These are phyloP conservation scores for Gossypium herbaceum DNA, from an alignment of 345 rosid genomes.

Conservation along the genomic window DNA sequence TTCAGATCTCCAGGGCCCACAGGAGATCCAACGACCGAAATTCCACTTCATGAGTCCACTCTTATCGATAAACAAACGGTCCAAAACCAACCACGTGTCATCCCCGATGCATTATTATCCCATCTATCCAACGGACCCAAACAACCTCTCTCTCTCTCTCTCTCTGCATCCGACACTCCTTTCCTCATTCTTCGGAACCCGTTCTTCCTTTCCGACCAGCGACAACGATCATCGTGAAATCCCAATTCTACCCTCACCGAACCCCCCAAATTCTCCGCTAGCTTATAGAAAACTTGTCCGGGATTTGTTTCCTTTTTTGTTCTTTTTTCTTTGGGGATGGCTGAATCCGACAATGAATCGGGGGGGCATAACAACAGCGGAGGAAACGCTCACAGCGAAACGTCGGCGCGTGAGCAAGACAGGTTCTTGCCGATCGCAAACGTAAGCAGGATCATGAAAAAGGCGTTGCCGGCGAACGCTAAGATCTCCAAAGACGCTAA, in stretches of 20 bases:
- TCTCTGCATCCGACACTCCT: slow-evolving; percentile 2
- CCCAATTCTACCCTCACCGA: slow-evolving; percentile 2
- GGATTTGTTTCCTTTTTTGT: background rate
- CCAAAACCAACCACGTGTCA: slow-evolving; percentile 44
- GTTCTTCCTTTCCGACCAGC: slow-evolving; percentile 9
- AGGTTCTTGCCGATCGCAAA: slow-evolving; percentile 60
- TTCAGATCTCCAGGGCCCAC: slow-evolving; percentile 11
- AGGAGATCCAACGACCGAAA: slow-evolving; percentile 25
- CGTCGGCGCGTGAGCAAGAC: slow-evolving; percentile 57
- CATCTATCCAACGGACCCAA: slow-evolving; percentile 54
- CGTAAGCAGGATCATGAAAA: slow-evolving; percentile 29
- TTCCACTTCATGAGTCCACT: slow-evolving; percentile 24
- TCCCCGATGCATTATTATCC: slow-evolving; percentile 39
- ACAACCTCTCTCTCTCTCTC: slow-evolving; percentile 9
- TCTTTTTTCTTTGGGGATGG: slow-evolving; percentile 29
- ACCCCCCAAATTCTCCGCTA: background rate
- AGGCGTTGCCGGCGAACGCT: slow-evolving; percentile 68
- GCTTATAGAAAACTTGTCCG: background rate
- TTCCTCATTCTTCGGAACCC: slow-evolving; percentile 3
- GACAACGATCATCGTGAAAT: slow-evolving; percentile 4
- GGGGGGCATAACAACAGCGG: slow-evolving; percentile 41
- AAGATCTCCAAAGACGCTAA: slow-evolving; percentile 75
- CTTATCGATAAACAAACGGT: slow-evolving; percentile 61
- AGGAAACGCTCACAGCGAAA: slow-evolving; percentile 25
- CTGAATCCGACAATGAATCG: slow-evolving; percentile 73